Conservation (phyloP, 768 basidiomycete species). For the Phylloporus scabripes region DNA sequence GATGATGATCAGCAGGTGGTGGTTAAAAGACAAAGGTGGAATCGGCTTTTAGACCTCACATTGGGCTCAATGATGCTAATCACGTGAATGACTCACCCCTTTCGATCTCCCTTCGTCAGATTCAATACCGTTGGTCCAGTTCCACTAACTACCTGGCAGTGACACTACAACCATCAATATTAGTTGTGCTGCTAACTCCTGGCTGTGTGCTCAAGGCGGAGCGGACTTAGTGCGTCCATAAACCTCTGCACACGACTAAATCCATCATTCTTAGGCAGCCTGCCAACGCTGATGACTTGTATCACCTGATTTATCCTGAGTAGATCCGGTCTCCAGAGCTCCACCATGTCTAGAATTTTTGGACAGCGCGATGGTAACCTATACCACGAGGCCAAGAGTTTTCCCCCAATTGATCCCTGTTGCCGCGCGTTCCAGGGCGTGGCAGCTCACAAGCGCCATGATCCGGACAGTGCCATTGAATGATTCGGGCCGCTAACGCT, state of each 20-base stretch:
- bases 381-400: neutral
- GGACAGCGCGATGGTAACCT: neutral
- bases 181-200: too few relatives aligned
- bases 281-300: neutral
- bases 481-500: neutral
- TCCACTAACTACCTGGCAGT: conserved; percentile 2
- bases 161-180: neutral
- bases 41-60: conserved; percentile 7
- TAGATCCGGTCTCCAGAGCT: neutral
- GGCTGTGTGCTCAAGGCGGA: neutral
- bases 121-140: too few relatives aligned
- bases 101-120: too few relatives aligned
- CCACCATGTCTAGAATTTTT: neutral
- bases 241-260: neutral
- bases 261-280: too few relatives aligned
- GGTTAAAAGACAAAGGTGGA: conserved; percentile 5
- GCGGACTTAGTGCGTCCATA: conserved; percentile 16
- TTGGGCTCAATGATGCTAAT: conserved; percentile 1
- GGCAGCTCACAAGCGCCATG: neutral
- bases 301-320: neutral
- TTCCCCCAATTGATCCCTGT: neutral
- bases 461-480: neutral
- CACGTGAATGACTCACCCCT: conserved; percentile 10
- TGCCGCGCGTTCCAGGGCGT: neutral
- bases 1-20: neutral